Percentiles rank a stretch among this genome's conserved stretches.
These are phyloP conservation scores for Aspergillus sp. DNA, from an alignment of 2,329 filamentous ascomycete species.

Conservation along the genomic window DNA sequence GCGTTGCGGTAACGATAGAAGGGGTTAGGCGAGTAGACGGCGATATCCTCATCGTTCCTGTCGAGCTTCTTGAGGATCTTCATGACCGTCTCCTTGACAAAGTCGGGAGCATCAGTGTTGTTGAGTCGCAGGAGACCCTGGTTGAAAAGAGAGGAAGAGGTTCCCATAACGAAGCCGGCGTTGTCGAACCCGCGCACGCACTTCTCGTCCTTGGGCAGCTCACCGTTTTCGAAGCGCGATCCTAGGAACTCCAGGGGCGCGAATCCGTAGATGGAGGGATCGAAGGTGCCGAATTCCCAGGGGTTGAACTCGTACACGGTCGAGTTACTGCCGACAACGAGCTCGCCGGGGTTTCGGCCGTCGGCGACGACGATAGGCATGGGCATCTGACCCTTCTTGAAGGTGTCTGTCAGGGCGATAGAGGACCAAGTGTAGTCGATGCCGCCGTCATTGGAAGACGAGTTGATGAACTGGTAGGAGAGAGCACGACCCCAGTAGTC, in stretches of 20 bases:
- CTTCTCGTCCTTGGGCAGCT: conserved; percentile 51
- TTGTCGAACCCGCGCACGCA: conserved; percentile 84
- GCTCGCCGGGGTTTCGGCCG: conserved; percentile 62
- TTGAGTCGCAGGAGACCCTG: conserved; percentile 68
- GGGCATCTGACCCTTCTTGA: conserved; percentile 63
- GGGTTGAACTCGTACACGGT: conserved; percentile 78
- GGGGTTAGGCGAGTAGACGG: conserved; percentile 72
- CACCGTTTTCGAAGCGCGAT: conserved; percentile 67
- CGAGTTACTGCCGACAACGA: conserved; percentile 65
- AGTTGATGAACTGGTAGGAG: conserved; percentile 82
- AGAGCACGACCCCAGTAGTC: conserved; percentile 85
- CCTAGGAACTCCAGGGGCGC: conserved; percentile 70
- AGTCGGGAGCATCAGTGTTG: conserved; percentile 47
- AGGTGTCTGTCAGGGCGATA: conserved; percentile 63
- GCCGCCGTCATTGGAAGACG: conserved; percentile 61
- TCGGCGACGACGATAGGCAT: conserved; percentile 74
- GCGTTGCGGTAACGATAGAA: conserved; percentile 54
- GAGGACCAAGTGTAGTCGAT: conserved; percentile 80
- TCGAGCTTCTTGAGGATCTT: conserved; percentile 58
- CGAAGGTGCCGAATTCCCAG: conserved; percentile 75
- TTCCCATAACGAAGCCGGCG: conserved; percentile 80
- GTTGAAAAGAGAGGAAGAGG: conserved; percentile 83
- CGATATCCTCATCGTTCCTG: conserved; percentile 67
- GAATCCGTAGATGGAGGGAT: conserved; percentile 71
- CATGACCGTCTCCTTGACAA: conserved; percentile 54